Conservation (phyloP, 345 rosid species). For the Euphorbia lathyris region DNA sequence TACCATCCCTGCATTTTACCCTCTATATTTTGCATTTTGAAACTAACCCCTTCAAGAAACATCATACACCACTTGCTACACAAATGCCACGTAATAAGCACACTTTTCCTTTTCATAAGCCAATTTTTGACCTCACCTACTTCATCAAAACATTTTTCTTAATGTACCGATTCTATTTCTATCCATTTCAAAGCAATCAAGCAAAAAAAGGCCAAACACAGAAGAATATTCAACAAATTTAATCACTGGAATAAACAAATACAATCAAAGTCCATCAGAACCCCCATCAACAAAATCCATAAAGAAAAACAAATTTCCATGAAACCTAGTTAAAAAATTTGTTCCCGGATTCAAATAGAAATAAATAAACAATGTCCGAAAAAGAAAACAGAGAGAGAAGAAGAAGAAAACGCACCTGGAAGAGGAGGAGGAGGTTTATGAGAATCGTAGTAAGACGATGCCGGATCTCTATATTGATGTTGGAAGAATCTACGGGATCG, state of each 20-base stretch:
- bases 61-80: too few species aligned
- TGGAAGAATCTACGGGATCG: constrained; percentile 18
- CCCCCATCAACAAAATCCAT: constrained; percentile 3
- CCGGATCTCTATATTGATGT: constrained; percentile 5
- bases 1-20: too few species aligned
- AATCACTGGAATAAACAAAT: background rate
- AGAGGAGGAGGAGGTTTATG: background rate
- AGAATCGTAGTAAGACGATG: constrained; percentile 10
- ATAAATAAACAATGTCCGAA: background rate
- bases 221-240: too few species aligned
- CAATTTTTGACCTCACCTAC: too few species aligned
- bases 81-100: too few species aligned
- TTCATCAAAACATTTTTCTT: too few species aligned
- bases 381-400: background rate
- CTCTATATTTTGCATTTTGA: too few species aligned
- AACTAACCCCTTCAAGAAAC: too few species aligned
- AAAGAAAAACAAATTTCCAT: background rate
- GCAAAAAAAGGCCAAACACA: too few species aligned
- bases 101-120: too few species aligned
- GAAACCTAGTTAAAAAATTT: background rate
- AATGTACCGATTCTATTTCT: too few species aligned
- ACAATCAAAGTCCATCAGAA: background rate
- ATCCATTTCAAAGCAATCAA: background rate
- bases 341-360: background rate
- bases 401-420: background rate